phyloP scores from a whole-genome alignment of 2,329 filamentous ascomycete species.

The Talaromyces sp. region DNA sequence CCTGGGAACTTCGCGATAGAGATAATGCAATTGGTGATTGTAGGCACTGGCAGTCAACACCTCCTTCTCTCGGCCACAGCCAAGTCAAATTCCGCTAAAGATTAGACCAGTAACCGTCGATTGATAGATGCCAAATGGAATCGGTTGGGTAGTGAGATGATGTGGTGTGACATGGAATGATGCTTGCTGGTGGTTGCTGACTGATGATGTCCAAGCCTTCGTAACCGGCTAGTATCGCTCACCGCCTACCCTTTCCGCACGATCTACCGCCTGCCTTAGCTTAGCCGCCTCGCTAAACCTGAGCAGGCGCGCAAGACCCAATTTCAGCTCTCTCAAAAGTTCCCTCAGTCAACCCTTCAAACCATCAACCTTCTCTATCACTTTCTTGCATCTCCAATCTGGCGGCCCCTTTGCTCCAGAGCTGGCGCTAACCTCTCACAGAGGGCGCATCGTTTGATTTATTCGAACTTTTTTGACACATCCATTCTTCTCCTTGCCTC shows the following conservation, averaged over 20 bases:
- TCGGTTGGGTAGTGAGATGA: too few species aligned
- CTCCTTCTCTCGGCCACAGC: too few species aligned
- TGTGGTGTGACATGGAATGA: neutral
- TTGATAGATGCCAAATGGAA: too few species aligned
- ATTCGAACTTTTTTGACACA: constrained; percentile 25
- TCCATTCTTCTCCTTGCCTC: constrained; percentile 24
- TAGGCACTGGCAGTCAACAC: too few species aligned
- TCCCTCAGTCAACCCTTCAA: constrained; percentile 16
- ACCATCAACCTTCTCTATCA: constrained; percentile 15
- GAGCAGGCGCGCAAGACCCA: constrained; percentile 13
- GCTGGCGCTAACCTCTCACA: constrained; percentile 33
- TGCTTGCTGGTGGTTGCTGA: constrained; percentile 5
- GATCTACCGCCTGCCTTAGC: constrained; percentile 2
- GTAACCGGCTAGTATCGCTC: neutral
- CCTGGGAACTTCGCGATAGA: neutral
- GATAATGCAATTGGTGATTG: too few species aligned
- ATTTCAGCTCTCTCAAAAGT: constrained; percentile 20
- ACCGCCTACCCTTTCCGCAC: neutral
- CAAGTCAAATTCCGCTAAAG: too few species aligned
- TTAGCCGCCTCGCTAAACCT: constrained; percentile 27
- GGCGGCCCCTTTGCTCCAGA: constrained; percentile 32
- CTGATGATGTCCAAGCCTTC: constrained; percentile 6
- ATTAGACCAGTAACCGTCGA: too few species aligned
- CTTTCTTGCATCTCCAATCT: constrained; percentile 19
- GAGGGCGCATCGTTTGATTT: constrained; percentile 35